phyloP scores from a whole-genome alignment of 2,329 filamentous ascomycete genomes.

The Microsporum audouinii region DNA sequence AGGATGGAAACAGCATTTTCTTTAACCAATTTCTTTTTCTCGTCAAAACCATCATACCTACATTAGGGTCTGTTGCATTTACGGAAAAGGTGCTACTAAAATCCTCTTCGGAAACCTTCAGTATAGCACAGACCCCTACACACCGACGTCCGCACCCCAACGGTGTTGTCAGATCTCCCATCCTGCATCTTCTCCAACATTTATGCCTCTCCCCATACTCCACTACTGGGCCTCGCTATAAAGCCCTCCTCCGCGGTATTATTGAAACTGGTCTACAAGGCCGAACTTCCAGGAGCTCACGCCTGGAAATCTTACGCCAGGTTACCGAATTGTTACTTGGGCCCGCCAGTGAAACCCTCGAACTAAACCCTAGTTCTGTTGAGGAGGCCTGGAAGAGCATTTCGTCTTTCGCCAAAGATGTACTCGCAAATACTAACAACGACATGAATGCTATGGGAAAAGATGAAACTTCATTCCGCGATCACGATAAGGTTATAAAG shows the following conservation, averaged over 20 bases:
- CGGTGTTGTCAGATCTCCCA: conserved; percentile 25
- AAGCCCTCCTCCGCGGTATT: conserved; percentile 20
- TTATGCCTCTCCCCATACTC: conserved; percentile 19
- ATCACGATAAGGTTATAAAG: conserved; percentile 58
- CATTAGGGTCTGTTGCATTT: conserved; percentile 41
- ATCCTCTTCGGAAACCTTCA: conserved; percentile 47
- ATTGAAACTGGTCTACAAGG: conserved; percentile 27
- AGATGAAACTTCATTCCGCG: conserved; percentile 46
- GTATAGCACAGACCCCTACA: conserved; percentile 32
- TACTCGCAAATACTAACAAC: conserved; percentile 25
- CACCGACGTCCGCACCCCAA: conserved; percentile 21
- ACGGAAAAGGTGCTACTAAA: conserved; percentile 39
- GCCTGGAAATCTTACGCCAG: conserved; percentile 30
- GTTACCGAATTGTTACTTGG: conserved; percentile 23
- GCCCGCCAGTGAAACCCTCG: conserved; percentile 7
- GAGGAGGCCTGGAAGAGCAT: conserved; percentile 28
- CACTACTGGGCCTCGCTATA: conserved; percentile 20
- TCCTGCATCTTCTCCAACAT: conserved; percentile 30
- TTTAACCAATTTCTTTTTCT: conserved; percentile 43
- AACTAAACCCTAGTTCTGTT: conserved; percentile 3
- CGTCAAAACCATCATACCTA: conserved; percentile 39
- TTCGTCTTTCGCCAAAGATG: conserved; percentile 24
- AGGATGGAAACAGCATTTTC: conserved; percentile 27
- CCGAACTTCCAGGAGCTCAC: conserved; percentile 25
- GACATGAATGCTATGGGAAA: conserved; percentile 25